Percentiles rank a stretch among this genome's conserved stretches.
Conservation (phyloP, 1,139 yeast genomes). For the Hyphopichia khmerensis region DNA sequence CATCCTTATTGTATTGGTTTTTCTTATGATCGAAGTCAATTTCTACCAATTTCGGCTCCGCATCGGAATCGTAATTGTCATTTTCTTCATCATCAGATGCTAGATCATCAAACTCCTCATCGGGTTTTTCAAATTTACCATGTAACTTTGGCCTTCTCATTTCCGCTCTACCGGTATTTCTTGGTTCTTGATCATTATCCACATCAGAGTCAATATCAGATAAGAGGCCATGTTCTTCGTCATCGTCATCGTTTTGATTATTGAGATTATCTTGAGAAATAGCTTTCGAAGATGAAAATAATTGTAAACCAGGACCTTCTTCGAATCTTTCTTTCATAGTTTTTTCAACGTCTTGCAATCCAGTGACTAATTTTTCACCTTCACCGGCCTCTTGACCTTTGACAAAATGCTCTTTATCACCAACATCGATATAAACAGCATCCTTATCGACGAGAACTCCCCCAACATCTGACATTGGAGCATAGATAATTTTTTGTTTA, state of each 20-base stretch:
- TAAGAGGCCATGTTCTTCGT: constrained; percentile 32
- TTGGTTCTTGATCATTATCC: constrained; percentile 17
- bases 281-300: constrained; percentile 62
- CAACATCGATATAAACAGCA: constrained; percentile 93
- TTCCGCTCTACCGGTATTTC: constrained; percentile 55
- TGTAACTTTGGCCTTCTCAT: constrained; percentile 61
- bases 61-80: constrained; percentile 36
- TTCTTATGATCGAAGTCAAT: constrained; percentile 43
- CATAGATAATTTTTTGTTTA: constrained; percentile 89
- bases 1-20: constrained; percentile 41
- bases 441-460: constrained; percentile 96
- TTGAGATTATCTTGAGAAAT: constrained; percentile 38
- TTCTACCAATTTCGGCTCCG: constrained; percentile 42
- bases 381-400: constrained; percentile 78
- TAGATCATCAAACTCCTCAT: constrained; percentile 46
- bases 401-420: constrained; percentile 56
- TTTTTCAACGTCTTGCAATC: constrained; percentile 67
- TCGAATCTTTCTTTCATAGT: constrained; percentile 61
- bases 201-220: constrained; percentile 30
- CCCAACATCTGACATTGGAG: constrained; percentile 99
- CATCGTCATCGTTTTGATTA: constrained; percentile 34
- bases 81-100: constrained; percentile 33
- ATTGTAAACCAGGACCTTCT: constrained; percentile 69
- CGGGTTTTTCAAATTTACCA: constrained; percentile 52
- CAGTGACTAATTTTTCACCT: constrained; percentile 77